Conservation (phyloP, 345 rosid species). For the Arabidopsis arenosa region DNA sequence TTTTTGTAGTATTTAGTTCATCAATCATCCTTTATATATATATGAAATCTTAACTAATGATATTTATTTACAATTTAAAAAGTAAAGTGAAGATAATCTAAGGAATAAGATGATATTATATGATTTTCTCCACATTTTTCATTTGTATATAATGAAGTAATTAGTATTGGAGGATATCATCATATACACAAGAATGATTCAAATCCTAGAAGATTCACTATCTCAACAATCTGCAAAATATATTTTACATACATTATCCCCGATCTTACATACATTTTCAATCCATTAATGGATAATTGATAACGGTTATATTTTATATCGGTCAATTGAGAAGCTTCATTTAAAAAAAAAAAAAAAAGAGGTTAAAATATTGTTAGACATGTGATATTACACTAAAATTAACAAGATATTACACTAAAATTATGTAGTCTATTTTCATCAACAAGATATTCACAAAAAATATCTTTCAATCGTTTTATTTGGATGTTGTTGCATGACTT, state of each 20-base stretch:
- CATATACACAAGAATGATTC: background rate
- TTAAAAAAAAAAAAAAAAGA: background rate
- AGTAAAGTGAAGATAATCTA: background rate
- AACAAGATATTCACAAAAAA: background rate
- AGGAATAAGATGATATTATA: background rate
- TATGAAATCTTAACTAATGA: background rate
- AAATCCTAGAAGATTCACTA: slow-evolving; percentile 12
- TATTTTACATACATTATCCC: background rate
- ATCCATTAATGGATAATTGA: background rate
- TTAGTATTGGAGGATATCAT: background rate
- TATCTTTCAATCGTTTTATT: background rate
- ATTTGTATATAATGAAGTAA: background rate
- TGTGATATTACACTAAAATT: background rate
- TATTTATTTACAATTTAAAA: background rate
- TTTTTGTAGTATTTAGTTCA: background rate
- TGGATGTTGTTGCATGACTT: slow-evolving; percentile 25
- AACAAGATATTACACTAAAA: background rate
- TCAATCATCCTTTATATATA: background rate
- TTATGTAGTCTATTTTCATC: background rate
- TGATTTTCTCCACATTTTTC: background rate
- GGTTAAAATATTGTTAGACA: background rate
- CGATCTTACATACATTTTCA: background rate
- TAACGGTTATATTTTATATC: background rate
- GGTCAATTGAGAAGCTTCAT: background rate
- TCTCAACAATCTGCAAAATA: slow-evolving; percentile 11